Conservation (phyloP, 2,329 filamentous ascomycete species). For the Trichoderma brevicompactum region DNA sequence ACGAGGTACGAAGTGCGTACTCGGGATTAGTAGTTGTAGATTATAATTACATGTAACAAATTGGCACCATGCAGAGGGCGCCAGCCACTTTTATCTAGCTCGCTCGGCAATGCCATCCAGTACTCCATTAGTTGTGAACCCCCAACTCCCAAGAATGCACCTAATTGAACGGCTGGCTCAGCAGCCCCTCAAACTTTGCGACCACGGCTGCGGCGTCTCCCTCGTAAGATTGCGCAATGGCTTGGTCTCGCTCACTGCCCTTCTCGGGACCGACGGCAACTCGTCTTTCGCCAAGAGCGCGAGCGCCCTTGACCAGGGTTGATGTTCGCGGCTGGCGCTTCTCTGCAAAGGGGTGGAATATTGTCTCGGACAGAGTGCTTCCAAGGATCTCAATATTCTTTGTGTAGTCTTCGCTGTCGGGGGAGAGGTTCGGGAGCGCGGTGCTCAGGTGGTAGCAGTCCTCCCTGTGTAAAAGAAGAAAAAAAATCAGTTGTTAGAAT, state of each 20-base stretch:
- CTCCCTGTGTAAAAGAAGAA: slow-evolving; percentile 16
- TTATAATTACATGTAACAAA: too few species aligned
- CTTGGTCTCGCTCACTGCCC: slow-evolving; percentile 27
- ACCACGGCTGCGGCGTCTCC: slow-evolving; percentile 2
- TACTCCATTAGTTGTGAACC: too few species aligned
- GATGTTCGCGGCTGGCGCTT: slow-evolving; percentile 35
- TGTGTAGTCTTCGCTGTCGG: slow-evolving; percentile 14
- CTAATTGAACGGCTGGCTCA: slow-evolving; percentile 24
- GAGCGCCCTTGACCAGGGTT: slow-evolving; percentile 33
- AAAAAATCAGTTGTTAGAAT: not conserved
- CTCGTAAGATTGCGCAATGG: slow-evolving; percentile 14
- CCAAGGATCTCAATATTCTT: slow-evolving; percentile 5
- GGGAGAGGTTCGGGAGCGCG: slow-evolving; percentile 20
- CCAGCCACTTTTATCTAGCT: too few species aligned
- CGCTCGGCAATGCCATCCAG: too few species aligned
- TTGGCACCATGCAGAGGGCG: too few species aligned
- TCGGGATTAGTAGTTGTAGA: too few species aligned
- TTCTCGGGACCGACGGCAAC: slow-evolving; percentile 31
- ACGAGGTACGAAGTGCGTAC: too few species aligned
- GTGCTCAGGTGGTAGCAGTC: slow-evolving; percentile 31
- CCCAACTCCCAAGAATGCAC: too few species aligned
- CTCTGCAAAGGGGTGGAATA: slow-evolving; percentile 31
- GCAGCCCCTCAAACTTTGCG: slow-evolving; percentile 26
- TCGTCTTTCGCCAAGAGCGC: slow-evolving; percentile 31
- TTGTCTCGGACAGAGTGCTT: slow-evolving; percentile 13